Conservation (phyloP, 495 filamentous ascomycete species). For the Xylaria longipes region DNA sequence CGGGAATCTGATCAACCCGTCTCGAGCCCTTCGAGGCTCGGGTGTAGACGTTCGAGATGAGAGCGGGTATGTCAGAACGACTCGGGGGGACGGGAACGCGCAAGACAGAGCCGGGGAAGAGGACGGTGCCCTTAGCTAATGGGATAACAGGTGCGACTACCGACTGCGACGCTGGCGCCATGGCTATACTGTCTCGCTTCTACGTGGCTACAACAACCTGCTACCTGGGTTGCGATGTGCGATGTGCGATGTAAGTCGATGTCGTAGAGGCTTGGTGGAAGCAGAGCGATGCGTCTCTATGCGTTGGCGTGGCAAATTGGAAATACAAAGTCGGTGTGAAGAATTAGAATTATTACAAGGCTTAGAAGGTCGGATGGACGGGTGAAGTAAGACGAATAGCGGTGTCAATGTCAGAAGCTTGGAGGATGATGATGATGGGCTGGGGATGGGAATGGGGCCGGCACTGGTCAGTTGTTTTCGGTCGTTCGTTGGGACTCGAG, state of each 20-base stretch:
- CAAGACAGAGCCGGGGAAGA: slow-evolving; percentile 80
- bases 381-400: slow-evolving; percentile 18
- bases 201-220: not conserved
- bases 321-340: not conserved
- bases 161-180: slow-evolving; percentile 46
- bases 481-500: not conserved
- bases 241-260: not conserved
- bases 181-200: slow-evolving; percentile 22
- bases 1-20: slow-evolving; percentile 67
- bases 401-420: slow-evolving; percentile 13
- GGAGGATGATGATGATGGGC: slow-evolving; percentile 9
- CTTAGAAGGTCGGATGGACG: not conserved
- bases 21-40: slow-evolving; percentile 68
- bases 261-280: not conserved
- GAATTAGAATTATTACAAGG: slow-evolving; percentile 16
- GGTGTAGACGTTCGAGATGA: slow-evolving; percentile 78
- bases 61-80: slow-evolving; percentile 80
- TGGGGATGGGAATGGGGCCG: not conserved
- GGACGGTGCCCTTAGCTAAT: slow-evolving; percentile 72
- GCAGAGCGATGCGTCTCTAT: slow-evolving; percentile 22
- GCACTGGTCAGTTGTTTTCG: not conserved
- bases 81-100: slow-evolving; percentile 74
- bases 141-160: slow-evolving; percentile 73
- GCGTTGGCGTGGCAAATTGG: not conserved
- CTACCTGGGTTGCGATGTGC: not conserved